Evolutionary conservation across 352 stramenopile species (phyloP), one percentile per base, ranked within the genome.

Genomic region (Globisporangium uncinulatum): DNA sequence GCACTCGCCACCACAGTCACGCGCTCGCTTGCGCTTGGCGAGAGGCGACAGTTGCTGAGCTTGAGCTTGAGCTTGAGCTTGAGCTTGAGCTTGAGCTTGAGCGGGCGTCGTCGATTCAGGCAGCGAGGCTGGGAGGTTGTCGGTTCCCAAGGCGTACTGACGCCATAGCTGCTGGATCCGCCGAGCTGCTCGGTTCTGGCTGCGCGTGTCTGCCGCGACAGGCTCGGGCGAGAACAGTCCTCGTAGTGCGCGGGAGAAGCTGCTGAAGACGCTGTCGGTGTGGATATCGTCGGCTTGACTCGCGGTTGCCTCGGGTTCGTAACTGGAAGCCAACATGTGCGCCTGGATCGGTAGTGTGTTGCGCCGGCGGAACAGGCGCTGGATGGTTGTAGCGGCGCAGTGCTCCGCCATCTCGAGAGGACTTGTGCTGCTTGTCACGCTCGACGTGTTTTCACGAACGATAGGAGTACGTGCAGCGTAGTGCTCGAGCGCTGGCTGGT

Each of bases 201-300:
- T 31, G 7, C 34, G 34, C 6, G 34, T 8, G 20, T 49, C 19
- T 1, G n/a, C 19, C 2, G 44, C 19, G 20, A 11, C 11, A 19
- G 7, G 4, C 20, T 49, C 20, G 8, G 9, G 6, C 19, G 44
- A 49, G 20, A 49, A 49, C 6, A 49, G n/a, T 17, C 44, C 7
- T 32, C 20, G 44, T 10, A 49, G 44, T 19, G 44, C 49, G n/a
- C 49, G 49, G 10, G 49, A 41, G 31, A 54, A 54, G 34, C 17
- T 32, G 49, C 17, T n/a, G 34, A 21, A 43, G 29, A 24, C 49
- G 7, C 32, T 11, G 17, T 17, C 32, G 17, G 14, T 24, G 9
- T 41, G 29, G 6, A 15, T 29, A 29, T 29, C 31, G 6, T 31
- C 15, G 8, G 1, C 49, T 5, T 41, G 31, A 2, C 9, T 9